phyloP scores from a whole-genome alignment of 805 yeast genomes.

The Wickerhamomyces silvicola region DNA sequence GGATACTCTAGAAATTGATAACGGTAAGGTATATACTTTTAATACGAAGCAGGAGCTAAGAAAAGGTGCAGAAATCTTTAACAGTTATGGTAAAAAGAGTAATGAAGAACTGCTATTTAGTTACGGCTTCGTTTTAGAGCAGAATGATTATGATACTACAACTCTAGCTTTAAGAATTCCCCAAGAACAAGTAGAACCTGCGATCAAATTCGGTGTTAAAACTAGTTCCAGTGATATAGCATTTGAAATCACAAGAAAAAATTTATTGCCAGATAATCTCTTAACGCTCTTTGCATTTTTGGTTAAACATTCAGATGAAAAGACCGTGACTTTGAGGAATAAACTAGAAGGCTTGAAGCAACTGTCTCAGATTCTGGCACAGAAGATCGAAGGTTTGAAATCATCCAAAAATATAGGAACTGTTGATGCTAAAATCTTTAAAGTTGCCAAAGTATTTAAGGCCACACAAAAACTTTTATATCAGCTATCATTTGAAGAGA shows the following conservation, averaged over 20 bases:
- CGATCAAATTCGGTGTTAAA: conserved; percentile 31
- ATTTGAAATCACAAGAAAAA: conserved; percentile 29
- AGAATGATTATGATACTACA: conserved; percentile 52
- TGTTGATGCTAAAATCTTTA: conserved; percentile 20
- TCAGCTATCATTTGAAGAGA: conserved; percentile 36
- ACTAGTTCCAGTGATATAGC: conserved; percentile 36
- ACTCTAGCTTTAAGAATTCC: conserved; percentile 55
- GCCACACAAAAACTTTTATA: conserved; percentile 43
- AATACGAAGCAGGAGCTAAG: conserved; percentile 27
- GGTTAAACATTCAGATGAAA: conserved; percentile 45
- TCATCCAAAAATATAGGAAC: conserved; percentile 21
- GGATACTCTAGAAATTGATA: conserved; percentile 28
- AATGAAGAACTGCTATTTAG: conserved; percentile 77
- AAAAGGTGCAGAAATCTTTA: conserved; percentile 50
- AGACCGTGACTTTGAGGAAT: conserved; percentile 42
- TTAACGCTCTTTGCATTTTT: conserved; percentile 49
- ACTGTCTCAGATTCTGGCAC: conserved; percentile 41
- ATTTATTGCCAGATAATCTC: conserved; percentile 38
- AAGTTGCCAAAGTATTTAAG: conserved; percentile 39
- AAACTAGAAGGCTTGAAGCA: conserved; percentile 55
- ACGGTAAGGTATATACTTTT: conserved; percentile 32
- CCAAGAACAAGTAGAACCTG: conserved; percentile 20
- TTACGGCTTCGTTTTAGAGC: conserved; percentile 67
- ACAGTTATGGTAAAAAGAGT: conserved; percentile 84
- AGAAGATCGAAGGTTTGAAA: conserved; percentile 40